These are phyloP conservation scores for Psilocybe sp. DNA, from an alignment of 768 basidiomycete genomes.

Conservation along the genomic window DNA sequence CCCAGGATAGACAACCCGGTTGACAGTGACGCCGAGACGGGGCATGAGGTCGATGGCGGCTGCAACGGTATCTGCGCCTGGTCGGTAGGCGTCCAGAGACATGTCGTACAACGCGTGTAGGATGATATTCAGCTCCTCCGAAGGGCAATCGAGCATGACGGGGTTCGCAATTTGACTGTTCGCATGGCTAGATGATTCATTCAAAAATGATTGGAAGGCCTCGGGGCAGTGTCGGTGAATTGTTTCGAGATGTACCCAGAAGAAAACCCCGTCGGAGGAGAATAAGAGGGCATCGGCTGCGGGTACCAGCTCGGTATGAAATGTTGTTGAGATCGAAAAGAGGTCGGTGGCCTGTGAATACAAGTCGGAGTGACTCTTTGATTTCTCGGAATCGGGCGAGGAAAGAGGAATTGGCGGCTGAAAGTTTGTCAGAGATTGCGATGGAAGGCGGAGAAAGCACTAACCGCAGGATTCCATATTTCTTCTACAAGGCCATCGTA, in stretches of 20 bases:
- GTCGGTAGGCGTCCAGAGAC: conserved; percentile 3
- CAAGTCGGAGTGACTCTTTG: no score
- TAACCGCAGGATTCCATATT: no score
- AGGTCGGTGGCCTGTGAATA: no score
- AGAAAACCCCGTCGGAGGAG: conserved; percentile 13
- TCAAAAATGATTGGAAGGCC: conserved; percentile 9
- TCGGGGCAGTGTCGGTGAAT: conserved; percentile 5
- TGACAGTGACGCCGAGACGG: conserved; percentile 5
- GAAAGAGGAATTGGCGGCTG: no score
- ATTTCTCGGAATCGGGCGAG: no score
- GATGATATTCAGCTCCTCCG: conserved; percentile 9
- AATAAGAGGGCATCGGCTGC: conserved; percentile 8
- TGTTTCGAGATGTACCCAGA: conserved; percentile 9
- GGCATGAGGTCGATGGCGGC: conserved; percentile 13
- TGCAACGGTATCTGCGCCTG: conserved; percentile 3
- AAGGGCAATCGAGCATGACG: conserved; percentile 7
- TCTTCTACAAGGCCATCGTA: no score
- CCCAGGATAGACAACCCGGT: neutral
- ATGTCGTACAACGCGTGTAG: conserved; percentile 12
- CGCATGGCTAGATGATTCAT: neutral
- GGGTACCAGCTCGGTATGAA: conserved; percentile 4
- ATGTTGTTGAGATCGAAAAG: conserved; percentile 10
- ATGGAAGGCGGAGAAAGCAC: no score
- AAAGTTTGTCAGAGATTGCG: no score
- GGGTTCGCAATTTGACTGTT: neutral